A percentile compares a stretch with the other conserved stretches of the same genome.
Conservation (phyloP, 805 yeast genomes). For the Candida anglica region DNA sequence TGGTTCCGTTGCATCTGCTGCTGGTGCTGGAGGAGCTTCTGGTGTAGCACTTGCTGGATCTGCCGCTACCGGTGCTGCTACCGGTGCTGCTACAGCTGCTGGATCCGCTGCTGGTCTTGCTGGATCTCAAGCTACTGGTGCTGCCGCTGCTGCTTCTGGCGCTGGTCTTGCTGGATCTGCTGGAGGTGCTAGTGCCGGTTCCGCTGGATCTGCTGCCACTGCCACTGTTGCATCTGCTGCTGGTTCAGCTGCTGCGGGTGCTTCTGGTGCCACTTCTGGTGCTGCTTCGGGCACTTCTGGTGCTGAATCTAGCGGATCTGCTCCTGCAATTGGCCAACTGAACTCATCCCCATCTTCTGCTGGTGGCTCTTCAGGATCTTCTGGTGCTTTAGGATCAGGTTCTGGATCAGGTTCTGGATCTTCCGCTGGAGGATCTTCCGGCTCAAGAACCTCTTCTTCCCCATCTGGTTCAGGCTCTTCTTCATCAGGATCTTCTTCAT, state of each 20-base stretch:
- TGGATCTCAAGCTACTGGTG: conserved; percentile 13
- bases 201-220: conserved; percentile 4
- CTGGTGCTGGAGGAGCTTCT: conserved; percentile 1
- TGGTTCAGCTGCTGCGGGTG: conserved; percentile 4
- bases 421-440: conserved; percentile 4
- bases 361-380: conserved; percentile 5
- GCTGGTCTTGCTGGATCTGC: conserved; percentile 5
- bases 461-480: conserved; percentile 5
- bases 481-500: background rate
- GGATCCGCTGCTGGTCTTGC: conserved; percentile 12
- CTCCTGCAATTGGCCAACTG: background rate
- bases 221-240: conserved; percentile 4
- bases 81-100: conserved; percentile 8
- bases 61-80: conserved; percentile 10
- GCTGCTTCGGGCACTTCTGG: conserved; percentile 5
- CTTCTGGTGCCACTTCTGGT: conserved; percentile 5
- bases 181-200: conserved; percentile 5
- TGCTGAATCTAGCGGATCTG: conserved; percentile 1
- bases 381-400: conserved; percentile 6
- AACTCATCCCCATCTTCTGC: too few relatives aligned
- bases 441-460: conserved; percentile 5
- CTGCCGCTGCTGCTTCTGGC: conserved; percentile 4
- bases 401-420: conserved; percentile 5
- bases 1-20: background rate
- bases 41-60: background rate